Conservation (phyloP, 169 alveolate species). For the Plasmodium sp. region DNA sequence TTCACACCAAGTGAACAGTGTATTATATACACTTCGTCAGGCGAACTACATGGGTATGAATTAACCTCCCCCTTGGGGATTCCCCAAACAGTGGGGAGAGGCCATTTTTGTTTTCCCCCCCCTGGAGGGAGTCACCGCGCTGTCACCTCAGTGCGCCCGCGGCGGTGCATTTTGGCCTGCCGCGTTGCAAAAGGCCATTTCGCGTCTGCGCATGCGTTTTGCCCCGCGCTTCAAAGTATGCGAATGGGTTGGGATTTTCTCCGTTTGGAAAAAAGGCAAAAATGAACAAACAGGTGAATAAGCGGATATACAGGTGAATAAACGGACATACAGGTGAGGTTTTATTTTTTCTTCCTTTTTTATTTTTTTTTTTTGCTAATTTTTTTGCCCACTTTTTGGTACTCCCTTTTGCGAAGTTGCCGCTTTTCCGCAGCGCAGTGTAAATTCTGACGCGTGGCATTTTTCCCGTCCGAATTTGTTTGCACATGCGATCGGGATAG, state of each 20-base stretch:
- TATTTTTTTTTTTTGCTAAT: not conserved
- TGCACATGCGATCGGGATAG: not conserved
- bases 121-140: not conserved
- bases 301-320: not conserved
- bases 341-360: not conserved
- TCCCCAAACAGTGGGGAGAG: not conserved
- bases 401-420: not conserved
- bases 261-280: not conserved
- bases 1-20: not conserved
- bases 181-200: not conserved
- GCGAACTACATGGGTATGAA: not conserved
- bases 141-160: not conserved
- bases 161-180: not conserved
- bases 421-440: not conserved
- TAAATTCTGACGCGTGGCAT: not conserved
- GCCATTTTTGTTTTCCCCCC: not conserved
- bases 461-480: not conserved
- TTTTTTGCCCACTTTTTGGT: not conserved
- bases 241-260: not conserved
- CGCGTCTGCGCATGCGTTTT: not conserved
- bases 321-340: not conserved
- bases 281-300: not conserved
- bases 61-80: not conserved
- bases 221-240: not conserved
- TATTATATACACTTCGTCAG: not conserved